Percentiles rank a stretch among this genome's conserved stretches.
Evolutionary conservation across 352 stramenopile species (phyloP).

Genomic region (Phytophthora europaea): DNA sequence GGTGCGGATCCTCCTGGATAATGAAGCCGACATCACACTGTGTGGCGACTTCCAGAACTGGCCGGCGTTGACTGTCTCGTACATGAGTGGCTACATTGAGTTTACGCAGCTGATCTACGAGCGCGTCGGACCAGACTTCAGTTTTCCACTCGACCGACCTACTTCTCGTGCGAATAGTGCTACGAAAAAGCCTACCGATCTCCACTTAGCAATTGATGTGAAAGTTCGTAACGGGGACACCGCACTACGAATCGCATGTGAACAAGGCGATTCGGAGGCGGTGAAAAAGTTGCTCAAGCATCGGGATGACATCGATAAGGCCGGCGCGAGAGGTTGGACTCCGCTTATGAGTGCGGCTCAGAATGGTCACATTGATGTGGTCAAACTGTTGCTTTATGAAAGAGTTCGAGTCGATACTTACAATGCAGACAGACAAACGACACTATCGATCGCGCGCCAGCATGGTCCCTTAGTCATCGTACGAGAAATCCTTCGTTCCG

Average conservation of each 20-base stretch:
- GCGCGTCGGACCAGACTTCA: too few species aligned
- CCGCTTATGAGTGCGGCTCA: background rate
- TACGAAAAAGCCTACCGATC: too few species aligned
- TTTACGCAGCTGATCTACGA: too few species aligned
- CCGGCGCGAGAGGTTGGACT: background rate
- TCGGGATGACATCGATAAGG: background rate
- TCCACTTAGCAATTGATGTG: background rate
- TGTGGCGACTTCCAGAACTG: too few species aligned
- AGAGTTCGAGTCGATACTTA: background rate
- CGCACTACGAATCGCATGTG: background rate
- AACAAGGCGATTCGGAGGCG: background rate
- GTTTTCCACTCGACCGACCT: too few species aligned
- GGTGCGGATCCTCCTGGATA: too few species aligned
- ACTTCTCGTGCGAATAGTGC: too few species aligned
- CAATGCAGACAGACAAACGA: background rate
- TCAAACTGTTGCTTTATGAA: background rate
- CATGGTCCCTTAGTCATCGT: background rate
- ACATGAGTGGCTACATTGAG: too few species aligned
- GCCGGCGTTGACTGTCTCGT: too few species aligned
- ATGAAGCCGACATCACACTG: too few species aligned
- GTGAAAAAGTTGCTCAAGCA: background rate
- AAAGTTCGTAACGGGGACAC: background rate
- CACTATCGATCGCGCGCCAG: background rate
- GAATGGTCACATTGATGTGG: background rate
- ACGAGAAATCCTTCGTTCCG: background rate